Base-by-base conservation (phyloP, 2,329 filamentous ascomycete genomes). In the Clarireedia monteithiana region DNA sequence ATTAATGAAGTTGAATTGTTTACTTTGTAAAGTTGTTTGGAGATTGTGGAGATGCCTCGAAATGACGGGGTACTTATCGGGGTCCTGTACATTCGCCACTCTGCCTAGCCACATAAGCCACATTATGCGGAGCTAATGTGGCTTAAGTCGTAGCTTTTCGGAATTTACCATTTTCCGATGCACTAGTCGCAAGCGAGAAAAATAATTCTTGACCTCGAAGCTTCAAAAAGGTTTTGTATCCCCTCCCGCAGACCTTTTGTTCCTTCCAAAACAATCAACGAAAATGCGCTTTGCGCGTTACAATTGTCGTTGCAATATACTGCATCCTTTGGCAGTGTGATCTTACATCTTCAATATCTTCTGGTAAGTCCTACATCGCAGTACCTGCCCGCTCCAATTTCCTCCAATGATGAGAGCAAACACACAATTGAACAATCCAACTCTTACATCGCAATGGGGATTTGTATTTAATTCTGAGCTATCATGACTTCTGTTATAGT, bases 371-470 rank as follows among this genome's bases (percentile, higher is more conserved):
- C 15, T 45, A 15, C 10, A 10, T 46, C 14, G 24, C 42, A 46
- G 57, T 48, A 17, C 50, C 56, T 46, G n/a, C 57, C 53, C 59
- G 23, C 15, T 55, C 48, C 50, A 54, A 47, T 51, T 55, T 59
- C 59, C 62, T 59, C 62, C 5, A 63, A 68, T 72, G 70, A 73
- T 71, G 71, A 73, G 66, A 69, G 53, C 60, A 68, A 63, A 66
- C 64, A 66, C 56, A 64, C 50, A 46, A 60, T 62, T 66, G 71
- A 72, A 72, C 70, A 73, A 72, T 73, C 70, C 71, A 73, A 73
- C 71, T 72, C 71, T 70, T 72, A 73, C 68, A 65, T 58, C 44
- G 58, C 52, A 59, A 68, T 68, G 65, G 66, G 66, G 67, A 70
- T 64, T 66, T 61, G 60, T 67, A 64, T 61, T 61, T 66, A 60